A percentile compares a stretch with the other conserved stretches of the same genome.
phyloP scores from a whole-genome alignment of 768 basidiomycete species.

The Lactifluus echinatus region DNA sequence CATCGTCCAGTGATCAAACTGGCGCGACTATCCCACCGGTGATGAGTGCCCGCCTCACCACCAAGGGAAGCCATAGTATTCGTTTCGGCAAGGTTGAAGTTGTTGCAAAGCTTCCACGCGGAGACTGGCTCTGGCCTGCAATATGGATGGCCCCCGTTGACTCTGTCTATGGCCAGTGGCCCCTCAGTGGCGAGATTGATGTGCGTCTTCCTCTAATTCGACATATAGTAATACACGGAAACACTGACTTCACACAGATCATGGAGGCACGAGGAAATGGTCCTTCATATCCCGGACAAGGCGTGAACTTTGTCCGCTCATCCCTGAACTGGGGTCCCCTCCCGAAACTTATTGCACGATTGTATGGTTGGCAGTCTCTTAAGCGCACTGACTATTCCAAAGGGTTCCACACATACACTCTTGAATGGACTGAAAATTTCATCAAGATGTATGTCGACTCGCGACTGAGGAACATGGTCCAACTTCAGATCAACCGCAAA shows the following conservation, averaged over 20 bases:
- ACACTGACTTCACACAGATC: slow-evolving; percentile 29
- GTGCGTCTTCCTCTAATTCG: slow-evolving; percentile 30
- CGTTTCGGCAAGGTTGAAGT: slow-evolving; percentile 52
- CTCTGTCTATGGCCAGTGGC: slow-evolving; percentile 43
- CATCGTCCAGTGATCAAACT: slow-evolving; percentile 29
- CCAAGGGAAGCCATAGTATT: slow-evolving; percentile 39
- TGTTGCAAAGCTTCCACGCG: slow-evolving; percentile 37
- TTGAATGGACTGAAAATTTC: slow-evolving; percentile 53
- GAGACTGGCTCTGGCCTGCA: slow-evolving; percentile 37
- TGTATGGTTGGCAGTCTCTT: slow-evolving; percentile 37
- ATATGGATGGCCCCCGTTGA: slow-evolving; percentile 41
- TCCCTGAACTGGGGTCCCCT: slow-evolving; percentile 64
- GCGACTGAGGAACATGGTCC: slow-evolving; percentile 43
- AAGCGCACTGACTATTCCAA: slow-evolving; percentile 40
- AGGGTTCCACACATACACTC: slow-evolving; percentile 44
- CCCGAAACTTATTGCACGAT: slow-evolving; percentile 31
- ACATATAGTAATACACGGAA: background rate
- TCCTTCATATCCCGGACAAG: slow-evolving; percentile 35
- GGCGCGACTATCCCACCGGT: slow-evolving; percentile 43
- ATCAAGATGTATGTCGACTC: slow-evolving; percentile 48
- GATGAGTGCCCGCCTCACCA: slow-evolving; percentile 45
- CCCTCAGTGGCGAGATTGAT: slow-evolving; percentile 50
- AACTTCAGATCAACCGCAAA: slow-evolving; percentile 35
- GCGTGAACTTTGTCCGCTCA: slow-evolving; percentile 42
- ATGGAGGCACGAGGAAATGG: slow-evolving; percentile 46